Percentiles rank a stretch among this genome's conserved stretches.
phyloP scores from a whole-genome alignment of 345 rosid species.

The Heritiera littoralis region DNA sequence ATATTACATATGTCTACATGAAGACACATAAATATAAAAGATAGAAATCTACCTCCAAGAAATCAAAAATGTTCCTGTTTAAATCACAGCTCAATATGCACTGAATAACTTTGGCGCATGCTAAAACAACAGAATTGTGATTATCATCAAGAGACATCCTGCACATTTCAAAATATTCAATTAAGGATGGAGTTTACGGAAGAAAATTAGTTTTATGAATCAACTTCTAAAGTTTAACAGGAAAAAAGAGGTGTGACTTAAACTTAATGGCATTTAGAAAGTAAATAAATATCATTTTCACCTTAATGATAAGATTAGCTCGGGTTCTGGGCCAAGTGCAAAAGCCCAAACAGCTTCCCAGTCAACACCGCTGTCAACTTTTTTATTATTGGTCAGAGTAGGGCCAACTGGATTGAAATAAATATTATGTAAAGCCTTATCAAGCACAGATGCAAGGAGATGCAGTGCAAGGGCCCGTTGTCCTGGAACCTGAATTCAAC shows the following conservation, averaged over 20 bases:
- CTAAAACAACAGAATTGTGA: conserved; percentile 74
- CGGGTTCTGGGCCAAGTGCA: conserved; percentile 96
- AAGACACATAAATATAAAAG: not conserved
- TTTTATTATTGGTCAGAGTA: conserved; percentile 29
- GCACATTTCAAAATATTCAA: conserved; percentile 1
- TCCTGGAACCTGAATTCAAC: conserved; percentile 68
- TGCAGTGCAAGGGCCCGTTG: conserved; percentile 79
- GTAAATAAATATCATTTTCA: conserved; percentile 19
- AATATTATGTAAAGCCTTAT: conserved; percentile 55
- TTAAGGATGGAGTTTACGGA: not conserved
- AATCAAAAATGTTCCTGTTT: conserved; percentile 62
- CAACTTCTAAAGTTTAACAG: conserved; percentile 3
- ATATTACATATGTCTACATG: not conserved
- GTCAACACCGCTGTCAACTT: conserved; percentile 42
- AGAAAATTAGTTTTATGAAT: not conserved
- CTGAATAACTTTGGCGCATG: conserved; percentile 69
- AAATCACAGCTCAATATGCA: conserved; percentile 64
- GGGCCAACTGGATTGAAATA: conserved; percentile 46
- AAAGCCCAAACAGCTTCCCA: conserved; percentile 96
- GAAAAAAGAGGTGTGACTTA: not conserved
- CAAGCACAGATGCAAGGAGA: conserved; percentile 77
- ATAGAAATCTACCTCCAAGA: conserved; percentile 62
- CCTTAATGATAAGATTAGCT: conserved; percentile 87
- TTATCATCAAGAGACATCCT: conserved; percentile 94
- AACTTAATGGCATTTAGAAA: not conserved